Percentiles rank a stretch among this genome's conserved stretches.
phyloP scores from a whole-genome alignment of 1,284 basidiomycete species.

The Ceratobasidium sp. region DNA sequence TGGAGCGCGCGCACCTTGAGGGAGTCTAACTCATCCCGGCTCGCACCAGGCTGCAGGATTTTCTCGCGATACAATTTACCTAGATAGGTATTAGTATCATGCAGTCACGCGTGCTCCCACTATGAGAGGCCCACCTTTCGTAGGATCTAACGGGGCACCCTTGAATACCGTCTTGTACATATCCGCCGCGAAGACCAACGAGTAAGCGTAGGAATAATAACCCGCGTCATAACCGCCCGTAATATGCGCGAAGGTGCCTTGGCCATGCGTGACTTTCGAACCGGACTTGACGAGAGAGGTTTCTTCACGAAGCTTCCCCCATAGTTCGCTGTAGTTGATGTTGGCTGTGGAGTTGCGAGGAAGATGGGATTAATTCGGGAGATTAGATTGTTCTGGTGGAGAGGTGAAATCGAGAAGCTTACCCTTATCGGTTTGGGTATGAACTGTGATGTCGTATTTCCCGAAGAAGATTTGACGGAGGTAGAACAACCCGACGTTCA shows the following conservation, averaged over 20 bases:
- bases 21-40: slow-evolving; percentile 70
- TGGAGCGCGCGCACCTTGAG: slow-evolving; percentile 61
- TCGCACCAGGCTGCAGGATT: slow-evolving; percentile 70
- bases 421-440: slow-evolving; percentile 71
- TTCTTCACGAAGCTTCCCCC: slow-evolving; percentile 76
- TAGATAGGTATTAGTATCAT: slow-evolving; percentile 40
- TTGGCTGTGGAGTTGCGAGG: slow-evolving; percentile 64
- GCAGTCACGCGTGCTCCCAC: not conserved
- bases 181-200: slow-evolving; percentile 80
- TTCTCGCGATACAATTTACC: slow-evolving; percentile 64
- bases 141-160: slow-evolving; percentile 76
- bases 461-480: slow-evolving; percentile 87
- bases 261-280: slow-evolving; percentile 73
- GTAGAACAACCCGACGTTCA: slow-evolving; percentile 84
- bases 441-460: slow-evolving; percentile 81
- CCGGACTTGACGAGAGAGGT: slow-evolving; percentile 76
- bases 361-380: slow-evolving; percentile 21
- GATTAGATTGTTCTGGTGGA: not conserved
- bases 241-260: slow-evolving; percentile 78
- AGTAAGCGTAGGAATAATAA: slow-evolving; percentile 82
- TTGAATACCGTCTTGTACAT: slow-evolving; percentile 88
- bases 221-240: slow-evolving; percentile 81
- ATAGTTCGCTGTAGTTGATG: slow-evolving; percentile 78
- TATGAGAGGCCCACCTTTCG: slow-evolving; percentile 62
- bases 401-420: slow-evolving; percentile 35